These are phyloP conservation scores for Mollisiaceae sp. DNA, from an alignment of 2,329 filamentous ascomycete genomes.

Conservation along the genomic window DNA sequence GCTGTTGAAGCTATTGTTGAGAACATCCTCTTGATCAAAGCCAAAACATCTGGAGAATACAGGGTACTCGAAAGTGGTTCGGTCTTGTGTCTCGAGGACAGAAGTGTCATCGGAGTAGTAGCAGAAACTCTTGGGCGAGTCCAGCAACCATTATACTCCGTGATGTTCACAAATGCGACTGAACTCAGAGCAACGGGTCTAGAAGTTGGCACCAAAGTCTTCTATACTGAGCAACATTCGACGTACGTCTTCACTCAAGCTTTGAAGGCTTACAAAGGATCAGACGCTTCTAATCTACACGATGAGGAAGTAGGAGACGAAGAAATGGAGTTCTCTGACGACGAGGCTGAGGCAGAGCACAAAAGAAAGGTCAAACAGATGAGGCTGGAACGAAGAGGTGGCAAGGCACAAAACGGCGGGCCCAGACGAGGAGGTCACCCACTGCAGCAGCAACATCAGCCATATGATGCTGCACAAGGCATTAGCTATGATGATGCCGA, in stretches of 20 bases:
- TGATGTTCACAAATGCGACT: conserved; percentile 72
- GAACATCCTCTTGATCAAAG: conserved; percentile 78
- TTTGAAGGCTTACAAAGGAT: conserved; percentile 80
- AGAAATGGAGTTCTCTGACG: conserved; percentile 94
- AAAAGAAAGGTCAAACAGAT: conserved; percentile 73
- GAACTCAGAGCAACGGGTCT: conserved; percentile 73
- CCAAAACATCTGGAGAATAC: conserved; percentile 78
- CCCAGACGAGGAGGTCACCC: conserved; percentile 45
- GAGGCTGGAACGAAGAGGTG: conserved; percentile 60
- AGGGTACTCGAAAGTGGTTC: conserved; percentile 85
- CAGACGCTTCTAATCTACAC: conserved; percentile 92
- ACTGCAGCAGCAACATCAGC: conserved; percentile 40
- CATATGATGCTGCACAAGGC: conserved; percentile 47
- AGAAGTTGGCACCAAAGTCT: conserved; percentile 72
- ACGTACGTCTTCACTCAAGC: conserved; percentile 86
- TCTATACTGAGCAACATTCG: conserved; percentile 79
- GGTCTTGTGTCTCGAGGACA: conserved; percentile 77
- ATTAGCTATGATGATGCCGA: conserved; percentile 73
- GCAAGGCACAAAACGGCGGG: conserved; percentile 52
- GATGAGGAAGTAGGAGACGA: conserved; percentile 89
- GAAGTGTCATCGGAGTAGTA: conserved; percentile 80
- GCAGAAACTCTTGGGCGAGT: conserved; percentile 86
- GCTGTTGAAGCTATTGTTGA: conserved; percentile 78
- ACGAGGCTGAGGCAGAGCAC: conserved; percentile 88
- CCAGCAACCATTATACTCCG: conserved; percentile 82